These are phyloP conservation scores for Suillus americanus DNA, from an alignment of 768 basidiomycete species.

Conservation along the genomic window DNA sequence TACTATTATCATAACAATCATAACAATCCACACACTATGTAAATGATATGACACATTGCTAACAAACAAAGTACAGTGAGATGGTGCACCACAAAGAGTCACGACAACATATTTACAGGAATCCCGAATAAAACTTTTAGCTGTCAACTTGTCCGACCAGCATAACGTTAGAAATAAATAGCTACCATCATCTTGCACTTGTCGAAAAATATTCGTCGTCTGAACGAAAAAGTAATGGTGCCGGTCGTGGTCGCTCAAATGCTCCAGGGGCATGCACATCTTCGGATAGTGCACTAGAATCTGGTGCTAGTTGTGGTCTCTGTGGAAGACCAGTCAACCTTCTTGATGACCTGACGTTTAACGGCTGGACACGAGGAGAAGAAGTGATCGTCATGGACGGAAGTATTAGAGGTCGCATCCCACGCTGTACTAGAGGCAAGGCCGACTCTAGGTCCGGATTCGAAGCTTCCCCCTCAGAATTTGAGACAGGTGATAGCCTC, in stretches of 20 bases:
- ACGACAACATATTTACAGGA: neutral
- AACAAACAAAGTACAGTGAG: neutral
- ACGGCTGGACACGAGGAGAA: constrained; percentile 9
- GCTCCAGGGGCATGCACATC: constrained; percentile 20
- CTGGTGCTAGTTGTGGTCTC: constrained; percentile 22
- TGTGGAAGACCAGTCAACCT: constrained; percentile 22
- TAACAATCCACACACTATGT: no score
- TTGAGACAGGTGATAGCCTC: neutral
- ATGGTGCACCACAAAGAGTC: neutral
- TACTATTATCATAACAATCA: no score
- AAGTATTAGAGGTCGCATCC: constrained; percentile 5
- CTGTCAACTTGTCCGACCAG: constrained; percentile 6
- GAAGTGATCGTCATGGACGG: constrained; percentile 24
- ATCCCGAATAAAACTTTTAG: neutral
- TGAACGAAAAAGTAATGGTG: constrained; percentile 33
- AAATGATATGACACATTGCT: no score
- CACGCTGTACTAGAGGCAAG: neutral
- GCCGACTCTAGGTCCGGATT: neutral
- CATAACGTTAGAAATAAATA: constrained; percentile 3
- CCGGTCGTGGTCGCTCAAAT: constrained; percentile 43
- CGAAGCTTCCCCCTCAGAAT: constrained; percentile 5
- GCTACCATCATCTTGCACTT: constrained; percentile 16
- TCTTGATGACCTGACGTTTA: constrained; percentile 21
- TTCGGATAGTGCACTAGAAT: constrained; percentile 25
- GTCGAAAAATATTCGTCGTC: constrained; percentile 12